Conservation (phyloP, 2,329 filamentous ascomycete genomes). For the Fusarium secorum region DNA sequence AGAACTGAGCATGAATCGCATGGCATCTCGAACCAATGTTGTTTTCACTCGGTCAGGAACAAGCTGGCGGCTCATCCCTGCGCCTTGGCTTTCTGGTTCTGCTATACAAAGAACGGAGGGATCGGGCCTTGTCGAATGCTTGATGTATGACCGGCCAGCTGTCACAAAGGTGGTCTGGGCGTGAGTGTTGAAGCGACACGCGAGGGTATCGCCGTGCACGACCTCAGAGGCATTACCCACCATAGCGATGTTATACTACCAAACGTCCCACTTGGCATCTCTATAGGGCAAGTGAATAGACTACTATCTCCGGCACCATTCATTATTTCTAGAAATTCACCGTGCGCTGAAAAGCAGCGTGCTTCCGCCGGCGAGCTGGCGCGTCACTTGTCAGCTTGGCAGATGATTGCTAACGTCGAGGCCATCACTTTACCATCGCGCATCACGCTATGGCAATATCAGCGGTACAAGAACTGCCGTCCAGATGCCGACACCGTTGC, state of each 20-base stretch:
- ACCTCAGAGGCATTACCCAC: too few species aligned
- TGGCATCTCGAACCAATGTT: too few species aligned
- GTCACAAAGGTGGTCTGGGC: background rate
- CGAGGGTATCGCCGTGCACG: background rate
- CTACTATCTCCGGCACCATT: background rate
- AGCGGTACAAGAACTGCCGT: accelerated
- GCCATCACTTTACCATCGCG: background rate
- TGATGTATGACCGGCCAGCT: background rate
- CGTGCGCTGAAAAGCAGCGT: background rate
- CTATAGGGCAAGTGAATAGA: background rate
- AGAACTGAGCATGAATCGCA: background rate
- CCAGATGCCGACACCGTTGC: background rate
- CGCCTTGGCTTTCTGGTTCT: too few species aligned
- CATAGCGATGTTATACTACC: too few species aligned
- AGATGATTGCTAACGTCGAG: background rate
- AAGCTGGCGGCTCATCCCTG: background rate
- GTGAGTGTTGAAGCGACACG: background rate
- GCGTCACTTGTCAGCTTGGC: background rate
- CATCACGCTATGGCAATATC: background rate
- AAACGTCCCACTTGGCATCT: background rate
- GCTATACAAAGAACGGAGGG: background rate
- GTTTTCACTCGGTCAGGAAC: background rate
- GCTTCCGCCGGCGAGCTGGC: background rate
- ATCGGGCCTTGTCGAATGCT: background rate
- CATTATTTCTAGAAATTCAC: background rate